Evolutionary conservation across 1,284 basidiomycete species (phyloP).

Genomic region (Phellopilus nigrolimitatus): DNA sequence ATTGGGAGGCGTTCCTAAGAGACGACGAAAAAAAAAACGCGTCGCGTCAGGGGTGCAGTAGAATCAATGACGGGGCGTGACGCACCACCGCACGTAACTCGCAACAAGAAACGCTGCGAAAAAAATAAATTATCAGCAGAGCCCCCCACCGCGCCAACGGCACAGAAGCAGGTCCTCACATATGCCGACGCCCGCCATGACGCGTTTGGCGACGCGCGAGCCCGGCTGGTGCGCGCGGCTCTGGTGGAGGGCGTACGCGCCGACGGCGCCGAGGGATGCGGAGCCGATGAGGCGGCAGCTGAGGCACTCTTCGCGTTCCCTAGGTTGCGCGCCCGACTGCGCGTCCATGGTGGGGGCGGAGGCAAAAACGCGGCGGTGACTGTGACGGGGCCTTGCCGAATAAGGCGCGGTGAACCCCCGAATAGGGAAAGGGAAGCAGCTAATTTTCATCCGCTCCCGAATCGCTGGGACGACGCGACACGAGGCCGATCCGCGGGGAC

Average conservation of each 20-base stretch:
- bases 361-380: neutral
- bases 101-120: constrained; percentile 33
- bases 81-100: constrained; percentile 28
- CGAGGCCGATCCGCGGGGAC: no score
- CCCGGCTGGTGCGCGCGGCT: constrained; percentile 44
- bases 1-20: neutral
- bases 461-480: no score
- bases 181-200: constrained; percentile 44
- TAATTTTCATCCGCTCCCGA: no score
- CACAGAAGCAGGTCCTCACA: constrained; percentile 34
- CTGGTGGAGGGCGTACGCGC: constrained; percentile 47
- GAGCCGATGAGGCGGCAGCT: constrained; percentile 49
- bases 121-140: no score
- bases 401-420: neutral
- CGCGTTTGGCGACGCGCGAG: constrained; percentile 39
- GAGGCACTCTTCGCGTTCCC: constrained; percentile 37
- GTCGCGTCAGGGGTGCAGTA: no score
- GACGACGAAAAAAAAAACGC: neutral
- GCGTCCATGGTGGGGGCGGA: constrained; percentile 1
- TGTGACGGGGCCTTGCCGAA: neutral
- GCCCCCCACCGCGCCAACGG: no score
- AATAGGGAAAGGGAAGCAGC: neutral
- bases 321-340: neutral
- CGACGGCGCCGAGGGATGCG: constrained; percentile 41
- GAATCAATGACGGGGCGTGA: no score